Conservation (phyloP, 1,139 yeast species). For the Scheffersomyces segobiensis region DNA sequence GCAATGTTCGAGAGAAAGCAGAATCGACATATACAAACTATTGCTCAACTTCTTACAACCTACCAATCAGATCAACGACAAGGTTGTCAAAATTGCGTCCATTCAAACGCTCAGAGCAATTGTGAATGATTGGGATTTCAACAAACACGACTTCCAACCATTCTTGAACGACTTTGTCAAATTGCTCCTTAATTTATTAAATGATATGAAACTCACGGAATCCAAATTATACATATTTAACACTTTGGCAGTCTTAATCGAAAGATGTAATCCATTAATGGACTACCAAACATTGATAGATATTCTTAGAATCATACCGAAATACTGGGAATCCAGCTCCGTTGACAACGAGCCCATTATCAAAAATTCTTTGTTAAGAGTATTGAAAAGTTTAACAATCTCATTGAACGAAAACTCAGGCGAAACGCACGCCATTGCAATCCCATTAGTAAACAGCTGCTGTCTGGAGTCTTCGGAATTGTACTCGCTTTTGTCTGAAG, state of each 20-base stretch:
- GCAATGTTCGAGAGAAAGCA: constrained; percentile 58
- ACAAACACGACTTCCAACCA: constrained; percentile 65
- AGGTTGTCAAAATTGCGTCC: constrained; percentile 74
- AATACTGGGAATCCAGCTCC: constrained; percentile 66
- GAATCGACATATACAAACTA: constrained; percentile 61
- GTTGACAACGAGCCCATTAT: constrained; percentile 63
- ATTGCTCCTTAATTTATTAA: constrained; percentile 48
- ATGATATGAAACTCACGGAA: constrained; percentile 60
- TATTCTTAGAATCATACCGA: constrained; percentile 64
- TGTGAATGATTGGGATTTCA: constrained; percentile 86
- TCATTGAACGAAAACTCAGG: constrained; percentile 64
- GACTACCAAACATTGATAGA: constrained; percentile 51
- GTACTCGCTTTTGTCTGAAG: constrained; percentile 73
- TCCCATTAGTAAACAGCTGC: constrained; percentile 70
- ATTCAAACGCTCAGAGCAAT: constrained; percentile 68
- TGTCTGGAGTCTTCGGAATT: constrained; percentile 58
- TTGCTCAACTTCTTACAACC: constrained; percentile 47
- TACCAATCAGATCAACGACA: constrained; percentile 53
- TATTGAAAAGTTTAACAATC: constrained; percentile 62
- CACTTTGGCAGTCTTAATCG: constrained; percentile 64
- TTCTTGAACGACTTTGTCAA: constrained; percentile 56
- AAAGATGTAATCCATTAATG: constrained; percentile 62
- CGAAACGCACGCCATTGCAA: constrained; percentile 59
- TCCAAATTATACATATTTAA: constrained; percentile 71
- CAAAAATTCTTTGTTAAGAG: constrained; percentile 69